Evolutionary conservation across 805 yeast genomes (phyloP), one percentile per base, ranked within the genome.

Genomic region (Metschnikowia sp.): DNA sequence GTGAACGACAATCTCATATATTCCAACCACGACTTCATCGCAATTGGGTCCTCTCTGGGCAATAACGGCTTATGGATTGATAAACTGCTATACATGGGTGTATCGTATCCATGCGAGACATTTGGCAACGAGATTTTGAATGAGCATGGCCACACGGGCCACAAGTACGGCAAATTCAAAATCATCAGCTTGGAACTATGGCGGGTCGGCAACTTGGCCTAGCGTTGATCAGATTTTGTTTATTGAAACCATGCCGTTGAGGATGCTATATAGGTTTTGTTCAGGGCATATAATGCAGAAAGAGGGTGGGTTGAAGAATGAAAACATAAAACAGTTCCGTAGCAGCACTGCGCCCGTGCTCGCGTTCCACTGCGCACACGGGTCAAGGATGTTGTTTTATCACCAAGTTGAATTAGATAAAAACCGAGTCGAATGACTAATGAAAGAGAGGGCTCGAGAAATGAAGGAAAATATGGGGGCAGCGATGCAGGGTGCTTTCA

Each of bases 41-140:
- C 96, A 18, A 76, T 94, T 56, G 99, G 98, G 1, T 92, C 95
- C 0, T 96, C 97, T 1, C 84, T 85, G 56, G 97, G 97, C 2
- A 88, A 87, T 59, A 90, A 89, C 65, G 98, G 97, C 0, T 70
- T 94, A 12, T 92, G 95, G 89, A 72, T 90, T 11, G 96, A 88
- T 61, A 83, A 81, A 45, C 80, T 83, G 37, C 73, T 92, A 36
- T 70, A 77, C 47, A 76, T 76, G 45, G 99, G 98, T 3, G 91
- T 89, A 0, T 82, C 91, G 29, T 83, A 82, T 58, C 76, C 81
- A 2, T 86, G 92, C 44, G 81, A 81, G 28, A 94, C 98, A 0
- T 92, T 88, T 71, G 97, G 96, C 0, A 92, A 94, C 64, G 97
- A 89, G 48, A 81, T 84, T 1, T 70, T 92, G 49, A 70, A 64